Evolutionary conservation across 2,329 filamentous ascomycete genomes (phyloP).

Genomic region (Neopestalotiopsis clavispora): DNA sequence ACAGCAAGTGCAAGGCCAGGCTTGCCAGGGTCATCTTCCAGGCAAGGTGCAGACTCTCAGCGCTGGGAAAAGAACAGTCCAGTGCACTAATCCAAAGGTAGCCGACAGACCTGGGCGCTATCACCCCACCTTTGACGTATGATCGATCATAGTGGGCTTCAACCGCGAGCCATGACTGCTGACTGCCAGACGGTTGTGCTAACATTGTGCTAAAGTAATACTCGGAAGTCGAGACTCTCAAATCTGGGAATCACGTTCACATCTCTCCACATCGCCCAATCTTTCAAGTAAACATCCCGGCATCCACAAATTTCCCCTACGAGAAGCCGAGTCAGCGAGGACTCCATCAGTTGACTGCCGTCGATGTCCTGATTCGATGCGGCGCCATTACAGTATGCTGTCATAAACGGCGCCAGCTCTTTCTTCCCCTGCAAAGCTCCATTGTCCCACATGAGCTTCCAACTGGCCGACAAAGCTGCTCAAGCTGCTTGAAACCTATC

Average conservation of each 20-base stretch:
- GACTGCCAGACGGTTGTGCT: background rate
- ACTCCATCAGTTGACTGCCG: background rate
- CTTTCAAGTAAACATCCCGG: background rate
- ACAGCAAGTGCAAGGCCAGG: background rate
- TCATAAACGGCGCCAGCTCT: background rate
- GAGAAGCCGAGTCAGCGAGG: background rate
- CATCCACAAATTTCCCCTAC: background rate
- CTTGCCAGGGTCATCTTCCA: background rate
- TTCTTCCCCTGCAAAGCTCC: background rate
- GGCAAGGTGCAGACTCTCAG: background rate
- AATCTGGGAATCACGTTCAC: background rate
- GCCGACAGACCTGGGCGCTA: background rate
- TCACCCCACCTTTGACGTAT: constrained; percentile 10
- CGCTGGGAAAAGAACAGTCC: background rate
- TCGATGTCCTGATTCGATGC: constrained; percentile 6
- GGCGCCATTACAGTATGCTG: background rate
- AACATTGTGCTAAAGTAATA: no score
- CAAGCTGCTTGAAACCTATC: background rate
- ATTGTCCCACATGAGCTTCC: background rate
- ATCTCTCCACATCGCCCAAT: constrained; percentile 12
- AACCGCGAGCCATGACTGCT: background rate
- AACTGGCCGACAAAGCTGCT: background rate
- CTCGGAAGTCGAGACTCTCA: no score
- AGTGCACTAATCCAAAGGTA: background rate
- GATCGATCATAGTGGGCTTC: background rate